These are phyloP conservation scores for Neurospora sp. DNA, from an alignment of 495 filamentous ascomycete genomes.

Conservation along the genomic window DNA sequence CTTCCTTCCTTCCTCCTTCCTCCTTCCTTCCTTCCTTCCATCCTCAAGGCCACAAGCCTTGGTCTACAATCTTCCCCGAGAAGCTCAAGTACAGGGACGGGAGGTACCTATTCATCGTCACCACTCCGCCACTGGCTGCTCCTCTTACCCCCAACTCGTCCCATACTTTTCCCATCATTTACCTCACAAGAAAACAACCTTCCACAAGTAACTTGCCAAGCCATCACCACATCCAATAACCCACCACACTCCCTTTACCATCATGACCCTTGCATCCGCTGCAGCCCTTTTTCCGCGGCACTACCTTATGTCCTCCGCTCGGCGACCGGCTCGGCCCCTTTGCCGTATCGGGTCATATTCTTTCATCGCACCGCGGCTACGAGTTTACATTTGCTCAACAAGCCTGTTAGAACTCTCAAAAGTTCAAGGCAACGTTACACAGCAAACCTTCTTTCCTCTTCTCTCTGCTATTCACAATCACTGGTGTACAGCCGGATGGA, in stretches of 20 bases:
- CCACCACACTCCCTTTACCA: neutral
- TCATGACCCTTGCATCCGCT: neutral
- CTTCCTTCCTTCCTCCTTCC: too few species aligned
- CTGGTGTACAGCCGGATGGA: too few species aligned
- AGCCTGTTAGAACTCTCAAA: neutral
- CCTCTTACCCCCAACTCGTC: too few species aligned
- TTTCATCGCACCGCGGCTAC: neutral
- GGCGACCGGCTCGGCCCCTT: neutral
- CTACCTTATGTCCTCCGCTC: neutral
- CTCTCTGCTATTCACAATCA: too few species aligned
- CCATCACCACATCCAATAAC: neutral
- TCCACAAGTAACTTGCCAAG: neutral
- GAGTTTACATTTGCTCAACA: neutral
- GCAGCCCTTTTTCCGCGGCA: neutral
- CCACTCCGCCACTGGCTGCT: too few species aligned
- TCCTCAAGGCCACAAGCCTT: too few species aligned
- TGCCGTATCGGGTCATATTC: neutral
- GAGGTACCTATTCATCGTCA: too few species aligned
- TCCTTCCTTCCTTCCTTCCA: too few species aligned
- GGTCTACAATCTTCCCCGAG: too few species aligned
- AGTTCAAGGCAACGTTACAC: neutral
- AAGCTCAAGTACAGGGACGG: too few species aligned
- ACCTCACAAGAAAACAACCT: neutral
- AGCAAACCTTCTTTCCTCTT: neutral
- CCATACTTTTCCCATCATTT: too few species aligned